These are phyloP conservation scores for Melastoma candidum DNA, from an alignment of 441 rosid species.

Conservation along the genomic window DNA sequence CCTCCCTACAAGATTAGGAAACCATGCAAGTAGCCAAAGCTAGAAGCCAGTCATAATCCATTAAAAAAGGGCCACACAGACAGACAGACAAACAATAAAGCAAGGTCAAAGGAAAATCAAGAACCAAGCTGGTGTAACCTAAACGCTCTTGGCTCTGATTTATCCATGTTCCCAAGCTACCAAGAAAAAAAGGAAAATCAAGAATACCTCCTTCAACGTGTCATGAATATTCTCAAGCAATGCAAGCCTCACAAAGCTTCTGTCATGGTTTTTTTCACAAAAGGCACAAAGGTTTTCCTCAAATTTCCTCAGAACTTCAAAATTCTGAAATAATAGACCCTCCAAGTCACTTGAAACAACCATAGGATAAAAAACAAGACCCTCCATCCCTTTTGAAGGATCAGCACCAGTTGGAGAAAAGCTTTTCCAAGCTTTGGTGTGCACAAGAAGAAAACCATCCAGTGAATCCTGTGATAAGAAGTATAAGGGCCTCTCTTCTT, in stretches of 20 bases:
- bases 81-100: too few relatives aligned
- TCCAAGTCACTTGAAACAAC: constrained; percentile 45
- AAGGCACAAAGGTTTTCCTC: constrained; percentile 42
- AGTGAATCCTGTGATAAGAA: constrained; percentile 41
- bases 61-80: too few relatives aligned
- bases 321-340: constrained; percentile 40
- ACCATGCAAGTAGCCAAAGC: too few relatives aligned
- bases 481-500: constrained; percentile 16
- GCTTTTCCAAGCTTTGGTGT: too few relatives aligned
- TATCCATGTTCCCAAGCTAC: too few relatives aligned
- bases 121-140: background rate
- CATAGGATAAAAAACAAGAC: constrained; percentile 23
- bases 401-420: too few relatives aligned
- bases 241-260: constrained; percentile 34
- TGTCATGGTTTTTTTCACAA: constrained; percentile 26
- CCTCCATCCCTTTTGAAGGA: constrained; percentile 19
- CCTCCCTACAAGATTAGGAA: too few relatives aligned
- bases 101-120: background rate
- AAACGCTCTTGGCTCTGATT: too few relatives aligned
- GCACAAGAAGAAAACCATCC: constrained; percentile 48
- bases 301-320: constrained; percentile 50
- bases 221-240: constrained; percentile 45
- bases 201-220: constrained; percentile 46
- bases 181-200: background rate
- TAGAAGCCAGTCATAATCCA: too few relatives aligned